phyloP scores from a whole-genome alignment of 306 rosid genomes.

The Coriaria nepalensis region DNA sequence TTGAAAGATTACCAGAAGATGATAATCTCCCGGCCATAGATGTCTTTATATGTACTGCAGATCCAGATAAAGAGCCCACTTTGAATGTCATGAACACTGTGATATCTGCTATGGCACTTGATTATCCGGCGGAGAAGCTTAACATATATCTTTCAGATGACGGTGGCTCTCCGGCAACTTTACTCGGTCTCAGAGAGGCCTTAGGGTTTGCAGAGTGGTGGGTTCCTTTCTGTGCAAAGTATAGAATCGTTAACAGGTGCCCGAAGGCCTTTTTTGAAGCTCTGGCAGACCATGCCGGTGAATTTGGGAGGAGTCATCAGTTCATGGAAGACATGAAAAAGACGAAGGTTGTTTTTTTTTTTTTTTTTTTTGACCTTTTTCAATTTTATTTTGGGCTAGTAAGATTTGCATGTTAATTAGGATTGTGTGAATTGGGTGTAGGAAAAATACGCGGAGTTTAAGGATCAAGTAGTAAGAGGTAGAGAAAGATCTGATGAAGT shows the following conservation, averaged over 20 bases:
- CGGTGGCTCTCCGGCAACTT: slow-evolving; percentile 40
- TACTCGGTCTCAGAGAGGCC: slow-evolving; percentile 33
- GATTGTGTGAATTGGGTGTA: too few relatives aligned
- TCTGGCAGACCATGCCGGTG: slow-evolving; percentile 12
- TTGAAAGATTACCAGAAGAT: slow-evolving; percentile 40
- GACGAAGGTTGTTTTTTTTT: too few relatives aligned
- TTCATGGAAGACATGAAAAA: too few relatives aligned
- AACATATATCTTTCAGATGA: slow-evolving; percentile 65
- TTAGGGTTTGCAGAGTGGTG: slow-evolving; percentile 44
- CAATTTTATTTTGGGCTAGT: too few relatives aligned
- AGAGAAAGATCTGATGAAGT: too few relatives aligned
- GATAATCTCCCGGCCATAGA: slow-evolving; percentile 43
- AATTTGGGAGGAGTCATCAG: too few relatives aligned
- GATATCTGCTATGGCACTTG: slow-evolving; percentile 61
- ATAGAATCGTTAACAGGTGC: slow-evolving; percentile 27
- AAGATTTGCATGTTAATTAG: too few relatives aligned
- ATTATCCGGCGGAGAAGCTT: slow-evolving; percentile 56
- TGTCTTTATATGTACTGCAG: slow-evolving; percentile 62
- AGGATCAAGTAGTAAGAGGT: too few relatives aligned
- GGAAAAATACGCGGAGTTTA: too few relatives aligned
- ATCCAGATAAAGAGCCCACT: slow-evolving; percentile 57
- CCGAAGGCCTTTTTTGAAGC: slow-evolving; percentile 50
- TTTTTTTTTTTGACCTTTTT: too few relatives aligned
- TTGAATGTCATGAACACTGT: slow-evolving; percentile 61
- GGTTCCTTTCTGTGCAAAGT: slow-evolving; percentile 51